Conservation (phyloP, 2,329 filamentous ascomycete genomes). For the Acarospora socialis region DNA sequence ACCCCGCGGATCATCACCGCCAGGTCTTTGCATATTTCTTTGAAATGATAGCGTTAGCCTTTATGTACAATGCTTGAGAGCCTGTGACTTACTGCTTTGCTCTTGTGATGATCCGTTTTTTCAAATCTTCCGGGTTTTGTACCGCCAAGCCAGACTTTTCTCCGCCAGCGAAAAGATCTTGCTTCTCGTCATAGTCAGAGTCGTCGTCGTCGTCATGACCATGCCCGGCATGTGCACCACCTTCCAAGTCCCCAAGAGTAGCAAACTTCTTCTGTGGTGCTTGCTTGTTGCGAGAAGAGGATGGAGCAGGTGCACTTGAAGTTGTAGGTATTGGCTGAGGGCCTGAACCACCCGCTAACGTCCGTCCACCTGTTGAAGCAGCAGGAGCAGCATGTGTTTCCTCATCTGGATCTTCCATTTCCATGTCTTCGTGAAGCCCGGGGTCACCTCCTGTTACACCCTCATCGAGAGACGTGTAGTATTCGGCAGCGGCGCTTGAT, state of each 20-base stretch:
- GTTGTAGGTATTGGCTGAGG: slow-evolving; percentile 15
- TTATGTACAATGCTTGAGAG: slow-evolving; percentile 15
- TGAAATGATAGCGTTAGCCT: slow-evolving; percentile 19
- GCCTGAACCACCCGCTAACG: slow-evolving; percentile 20
- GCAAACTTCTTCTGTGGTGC: slow-evolving; percentile 32
- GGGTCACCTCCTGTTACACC: slow-evolving; percentile 29
- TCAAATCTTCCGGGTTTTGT: slow-evolving; percentile 46
- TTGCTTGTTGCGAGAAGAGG: slow-evolving; percentile 20
- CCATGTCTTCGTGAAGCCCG: too few relatives aligned
- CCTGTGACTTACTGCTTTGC: slow-evolving; percentile 21
- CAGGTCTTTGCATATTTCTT: slow-evolving; percentile 12
- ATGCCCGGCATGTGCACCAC: slow-evolving; percentile 17
- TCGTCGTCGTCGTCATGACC: slow-evolving; percentile 27
- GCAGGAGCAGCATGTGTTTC: slow-evolving; percentile 10
- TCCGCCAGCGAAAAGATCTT: slow-evolving; percentile 49
- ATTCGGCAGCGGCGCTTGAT: slow-evolving; percentile 45
- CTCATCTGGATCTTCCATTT: slow-evolving; percentile 19
- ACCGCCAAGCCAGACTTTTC: slow-evolving; percentile 56
- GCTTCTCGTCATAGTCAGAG: slow-evolving; percentile 38
- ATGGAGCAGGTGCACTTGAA: slow-evolving; percentile 19
- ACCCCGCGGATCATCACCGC: slow-evolving; percentile 30
- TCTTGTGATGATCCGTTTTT: slow-evolving; percentile 36
- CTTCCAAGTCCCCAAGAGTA: slow-evolving; percentile 30
- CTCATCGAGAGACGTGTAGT: slow-evolving; percentile 45
- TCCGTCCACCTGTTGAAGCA: slow-evolving; percentile 18